Evolutionary conservation across 1,284 basidiomycete genomes (phyloP).

Genomic region (Vanrija humicola): DNA sequence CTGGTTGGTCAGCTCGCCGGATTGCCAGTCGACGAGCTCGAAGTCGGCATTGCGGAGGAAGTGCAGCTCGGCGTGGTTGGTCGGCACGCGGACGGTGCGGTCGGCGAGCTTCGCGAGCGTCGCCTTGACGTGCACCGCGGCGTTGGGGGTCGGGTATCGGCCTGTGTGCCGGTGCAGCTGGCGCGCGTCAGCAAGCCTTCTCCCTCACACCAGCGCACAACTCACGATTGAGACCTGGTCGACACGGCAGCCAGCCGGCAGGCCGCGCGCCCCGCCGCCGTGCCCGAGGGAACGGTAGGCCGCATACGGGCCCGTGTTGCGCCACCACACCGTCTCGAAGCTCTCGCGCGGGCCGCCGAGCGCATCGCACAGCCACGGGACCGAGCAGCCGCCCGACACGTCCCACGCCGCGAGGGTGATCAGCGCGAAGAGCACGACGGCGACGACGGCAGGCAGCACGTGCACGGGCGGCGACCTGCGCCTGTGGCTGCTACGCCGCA

Average conservation of each 20-base stretch:
- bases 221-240: slow-evolving; percentile 44
- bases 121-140: slow-evolving; percentile 52
- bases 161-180: slow-evolving; percentile 83
- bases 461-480: slow-evolving; percentile 61
- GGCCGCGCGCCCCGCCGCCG: slow-evolving; percentile 18
- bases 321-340: slow-evolving; percentile 28
- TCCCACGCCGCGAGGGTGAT: slow-evolving; percentile 67
- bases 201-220: slow-evolving; percentile 1
- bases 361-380: slow-evolving; percentile 28
- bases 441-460: slow-evolving; percentile 67
- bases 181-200: too few relatives aligned
- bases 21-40: slow-evolving; percentile 53
- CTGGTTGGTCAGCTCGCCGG: slow-evolving; percentile 61
- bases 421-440: slow-evolving; percentile 74
- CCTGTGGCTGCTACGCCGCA: too few relatives aligned
- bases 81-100: slow-evolving; percentile 43
- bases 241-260: slow-evolving; percentile 39
- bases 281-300: slow-evolving; percentile 22
- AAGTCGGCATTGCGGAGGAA: slow-evolving; percentile 65
- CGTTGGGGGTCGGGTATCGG: slow-evolving; percentile 64
- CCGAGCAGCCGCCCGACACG: slow-evolving; percentile 49
- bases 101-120: slow-evolving; percentile 49
- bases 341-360: slow-evolving; percentile 21
- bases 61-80: slow-evolving; percentile 52
- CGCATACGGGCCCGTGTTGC: slow-evolving; percentile 38